Conservation (phyloP, 345 rosid genomes). For the Anacardium occidentale region DNA sequence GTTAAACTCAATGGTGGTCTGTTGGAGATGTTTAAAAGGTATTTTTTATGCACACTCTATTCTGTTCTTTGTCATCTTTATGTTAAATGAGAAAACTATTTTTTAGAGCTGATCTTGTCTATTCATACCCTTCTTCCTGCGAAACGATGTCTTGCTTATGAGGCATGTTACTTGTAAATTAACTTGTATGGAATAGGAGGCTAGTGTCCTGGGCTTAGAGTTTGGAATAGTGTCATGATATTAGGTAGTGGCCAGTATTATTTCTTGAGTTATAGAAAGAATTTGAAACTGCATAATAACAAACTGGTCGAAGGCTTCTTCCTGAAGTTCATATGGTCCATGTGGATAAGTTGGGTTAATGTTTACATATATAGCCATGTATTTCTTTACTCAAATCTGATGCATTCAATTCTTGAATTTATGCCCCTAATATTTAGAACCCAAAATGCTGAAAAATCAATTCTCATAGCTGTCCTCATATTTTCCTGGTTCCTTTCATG, state of each 20-base stretch:
- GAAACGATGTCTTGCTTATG: slow-evolving; percentile 2
- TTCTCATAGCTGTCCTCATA: not conserved
- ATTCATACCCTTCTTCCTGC: not conserved
- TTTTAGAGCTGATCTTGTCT: not conserved
- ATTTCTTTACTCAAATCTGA: not conserved
- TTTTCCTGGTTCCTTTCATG: not conserved
- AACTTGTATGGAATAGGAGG: not conserved
- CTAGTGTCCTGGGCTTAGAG: too few species aligned
- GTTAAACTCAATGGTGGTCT: slow-evolving; percentile 67
- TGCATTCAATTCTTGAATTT: not conserved
- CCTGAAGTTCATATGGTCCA: not conserved
- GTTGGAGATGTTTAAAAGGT: slow-evolving; percentile 86
- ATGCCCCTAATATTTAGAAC: not conserved
- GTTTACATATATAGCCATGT: not conserved
- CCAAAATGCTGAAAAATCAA: not conserved
- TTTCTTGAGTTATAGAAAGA: not conserved
- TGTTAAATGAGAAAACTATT: not conserved
- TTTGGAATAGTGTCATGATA: too few species aligned
- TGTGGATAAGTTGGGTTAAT: not conserved
- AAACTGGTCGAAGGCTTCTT: not conserved
- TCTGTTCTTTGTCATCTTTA: slow-evolving; percentile 1
- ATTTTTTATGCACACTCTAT: slow-evolving; percentile 23
- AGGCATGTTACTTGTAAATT: not conserved
- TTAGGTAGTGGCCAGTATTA: not conserved
- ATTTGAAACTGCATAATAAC: not conserved